A percentile compares a stretch with the other conserved stretches of the same genome.
Evolutionary conservation across 768 basidiomycete genomes (phyloP).

Genomic region (Suillus subalutaceus): DNA sequence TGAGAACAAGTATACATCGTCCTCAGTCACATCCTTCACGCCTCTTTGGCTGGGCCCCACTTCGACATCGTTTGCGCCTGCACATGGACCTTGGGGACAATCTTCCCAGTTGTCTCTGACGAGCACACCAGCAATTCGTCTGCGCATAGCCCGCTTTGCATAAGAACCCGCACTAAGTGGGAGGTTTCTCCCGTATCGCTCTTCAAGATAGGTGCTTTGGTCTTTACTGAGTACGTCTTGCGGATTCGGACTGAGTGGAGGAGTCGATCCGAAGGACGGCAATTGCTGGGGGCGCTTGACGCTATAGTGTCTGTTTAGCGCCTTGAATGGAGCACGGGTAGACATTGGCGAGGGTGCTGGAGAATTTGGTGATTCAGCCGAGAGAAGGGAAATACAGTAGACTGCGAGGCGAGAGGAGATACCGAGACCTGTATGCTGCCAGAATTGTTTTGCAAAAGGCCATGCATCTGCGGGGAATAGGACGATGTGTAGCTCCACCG

Average conservation of each 20-base stretch:
- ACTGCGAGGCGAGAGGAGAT: slow-evolving; percentile 89
- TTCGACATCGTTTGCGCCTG: slow-evolving; percentile 47
- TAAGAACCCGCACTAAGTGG: slow-evolving; percentile 68
- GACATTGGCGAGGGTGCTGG: slow-evolving; percentile 23
- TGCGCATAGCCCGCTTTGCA: slow-evolving; percentile 88
- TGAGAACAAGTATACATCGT: slow-evolving; percentile 87
- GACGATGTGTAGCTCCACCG: slow-evolving; percentile 75
- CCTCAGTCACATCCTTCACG: slow-evolving; percentile 69
- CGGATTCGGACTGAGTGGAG: slow-evolving; percentile 7
- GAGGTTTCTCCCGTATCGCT: slow-evolving; percentile 92
- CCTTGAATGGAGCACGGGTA: slow-evolving; percentile 42
- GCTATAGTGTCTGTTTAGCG: slow-evolving; percentile 62
- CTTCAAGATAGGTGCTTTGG: slow-evolving; percentile 81
- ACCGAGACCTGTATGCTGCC: slow-evolving; percentile 94
- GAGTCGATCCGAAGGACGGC: slow-evolving; percentile 17
- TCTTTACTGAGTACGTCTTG: slow-evolving; percentile 61
- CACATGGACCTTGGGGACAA: slow-evolving; percentile 38
- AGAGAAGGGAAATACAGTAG: slow-evolving; percentile 73
- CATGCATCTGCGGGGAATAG: slow-evolving; percentile 69
- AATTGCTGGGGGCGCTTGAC: slow-evolving; percentile 22
- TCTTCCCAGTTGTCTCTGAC: slow-evolving; percentile 54
- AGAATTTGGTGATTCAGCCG: slow-evolving; percentile 35
- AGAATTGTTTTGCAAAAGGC: slow-evolving; percentile 83
- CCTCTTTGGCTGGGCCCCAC: slow-evolving; percentile 71
- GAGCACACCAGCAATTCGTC: slow-evolving; percentile 87